Evolutionary conservation across 805 yeast species (phyloP).

Genomic region (Starmerella bombi): DNA sequence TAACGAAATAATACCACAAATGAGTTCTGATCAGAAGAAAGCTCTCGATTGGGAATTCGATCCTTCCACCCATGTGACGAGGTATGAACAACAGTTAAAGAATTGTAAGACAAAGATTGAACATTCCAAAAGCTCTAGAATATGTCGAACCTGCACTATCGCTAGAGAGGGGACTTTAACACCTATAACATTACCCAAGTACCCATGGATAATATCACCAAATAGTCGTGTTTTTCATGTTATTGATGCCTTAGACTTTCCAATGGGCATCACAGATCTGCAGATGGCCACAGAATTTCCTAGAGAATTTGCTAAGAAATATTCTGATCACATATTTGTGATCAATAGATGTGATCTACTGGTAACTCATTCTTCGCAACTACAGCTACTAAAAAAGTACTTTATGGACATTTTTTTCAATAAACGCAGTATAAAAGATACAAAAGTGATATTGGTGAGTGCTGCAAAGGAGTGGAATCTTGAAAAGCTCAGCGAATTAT

Average conservation of each 20-base stretch:
- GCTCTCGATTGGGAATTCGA: conserved; percentile 10
- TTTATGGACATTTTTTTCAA: conserved; percentile 28
- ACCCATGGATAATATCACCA: too few species aligned
- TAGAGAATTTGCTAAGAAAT: neutral
- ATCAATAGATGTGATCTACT: conserved; percentile 36
- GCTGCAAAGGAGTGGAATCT: conserved; percentile 44
- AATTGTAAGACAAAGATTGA: neutral
- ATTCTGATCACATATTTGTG: conserved; percentile 23
- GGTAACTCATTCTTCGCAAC: conserved; percentile 23
- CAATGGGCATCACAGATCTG: conserved; percentile 27
- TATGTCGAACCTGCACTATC: conserved; percentile 22
- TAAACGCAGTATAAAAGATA: conserved; percentile 27
- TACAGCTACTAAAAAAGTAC: conserved; percentile 22
- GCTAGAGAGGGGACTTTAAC: conserved; percentile 9
- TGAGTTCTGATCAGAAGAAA: conserved; percentile 14
- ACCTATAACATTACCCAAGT: conserved; percentile 8
- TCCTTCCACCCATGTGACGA: neutral
- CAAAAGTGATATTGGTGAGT: conserved; percentile 38
- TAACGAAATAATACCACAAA: conserved; percentile 2
- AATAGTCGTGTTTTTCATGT: too few species aligned
- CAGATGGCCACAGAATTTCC: neutral
- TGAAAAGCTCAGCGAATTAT: conserved; percentile 26
- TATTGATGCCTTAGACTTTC: conserved; percentile 59
- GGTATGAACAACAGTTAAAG: conserved; percentile 1
- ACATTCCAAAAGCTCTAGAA: conserved; percentile 6